Evolutionary conservation across 2,329 filamentous ascomycete species (phyloP).

Genomic region (Fusarium hostae): DNA sequence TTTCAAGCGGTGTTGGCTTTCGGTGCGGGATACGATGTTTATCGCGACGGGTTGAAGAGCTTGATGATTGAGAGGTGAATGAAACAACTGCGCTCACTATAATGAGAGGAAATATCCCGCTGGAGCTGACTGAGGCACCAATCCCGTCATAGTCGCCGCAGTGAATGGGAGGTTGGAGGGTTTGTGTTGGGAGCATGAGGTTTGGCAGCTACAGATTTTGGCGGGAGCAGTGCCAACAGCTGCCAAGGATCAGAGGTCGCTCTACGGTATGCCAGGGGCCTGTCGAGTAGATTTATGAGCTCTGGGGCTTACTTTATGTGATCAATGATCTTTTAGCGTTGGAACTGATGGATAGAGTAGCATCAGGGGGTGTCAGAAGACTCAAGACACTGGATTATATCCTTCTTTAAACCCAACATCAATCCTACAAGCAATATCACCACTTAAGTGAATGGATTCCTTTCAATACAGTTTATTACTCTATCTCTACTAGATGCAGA

Average conservation of each 20-base stretch:
- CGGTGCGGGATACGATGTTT: slow-evolving; percentile 3
- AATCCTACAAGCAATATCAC: background rate
- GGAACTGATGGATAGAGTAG: background rate
- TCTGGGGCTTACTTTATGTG: background rate
- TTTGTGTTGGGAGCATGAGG: background rate
- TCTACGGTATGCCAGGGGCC: background rate
- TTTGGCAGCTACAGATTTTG: slow-evolving; percentile 14
- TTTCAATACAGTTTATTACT: background rate
- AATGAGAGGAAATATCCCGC: background rate
- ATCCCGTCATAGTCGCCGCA: background rate
- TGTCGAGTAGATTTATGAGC: background rate
- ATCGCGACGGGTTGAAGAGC: slow-evolving; percentile 4
- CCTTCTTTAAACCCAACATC: background rate
- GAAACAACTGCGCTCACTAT: background rate
- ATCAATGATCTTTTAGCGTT: background rate
- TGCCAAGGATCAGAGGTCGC: background rate
- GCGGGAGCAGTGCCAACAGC: slow-evolving; percentile 19
- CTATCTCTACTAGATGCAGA: background rate
- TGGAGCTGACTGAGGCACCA: slow-evolving; percentile 14
- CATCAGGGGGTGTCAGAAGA: background rate
- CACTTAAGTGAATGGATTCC: background rate
- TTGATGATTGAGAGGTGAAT: background rate
- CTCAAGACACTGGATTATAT: background rate
- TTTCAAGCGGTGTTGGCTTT: background rate
- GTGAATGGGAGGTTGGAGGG: background rate